Evolutionary conservation across 805 yeast genomes (phyloP).

Genomic region (Spathaspora girioi): DNA sequence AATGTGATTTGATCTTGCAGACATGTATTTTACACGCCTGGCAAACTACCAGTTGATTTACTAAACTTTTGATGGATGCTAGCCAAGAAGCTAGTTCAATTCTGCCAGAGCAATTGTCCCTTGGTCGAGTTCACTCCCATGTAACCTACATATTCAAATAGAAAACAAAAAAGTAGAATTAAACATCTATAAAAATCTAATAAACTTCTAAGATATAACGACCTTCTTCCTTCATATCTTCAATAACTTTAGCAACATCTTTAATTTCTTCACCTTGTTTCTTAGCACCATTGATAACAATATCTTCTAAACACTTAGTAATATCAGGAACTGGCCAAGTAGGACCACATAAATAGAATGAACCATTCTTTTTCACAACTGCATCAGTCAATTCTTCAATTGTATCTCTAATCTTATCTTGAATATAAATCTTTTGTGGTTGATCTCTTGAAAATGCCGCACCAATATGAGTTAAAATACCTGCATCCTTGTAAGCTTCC

Average conservation of each 20-base stretch:
- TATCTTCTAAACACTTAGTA: constrained; percentile 83
- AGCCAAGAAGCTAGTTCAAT: too few species aligned
- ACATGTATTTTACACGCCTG: too few species aligned
- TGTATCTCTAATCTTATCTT: constrained; percentile 83
- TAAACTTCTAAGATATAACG: constrained; percentile 93
- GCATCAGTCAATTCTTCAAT: constrained; percentile 73
- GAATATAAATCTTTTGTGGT: constrained; percentile 90
- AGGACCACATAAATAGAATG: constrained; percentile 96
- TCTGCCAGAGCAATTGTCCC: too few species aligned
- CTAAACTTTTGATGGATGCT: too few species aligned
- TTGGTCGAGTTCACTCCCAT: too few species aligned
- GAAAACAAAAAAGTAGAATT: too few species aligned
- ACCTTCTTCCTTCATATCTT: constrained; percentile 88
- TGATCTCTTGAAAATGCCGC: constrained; percentile 99
- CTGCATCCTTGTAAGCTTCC: constrained; percentile 94
- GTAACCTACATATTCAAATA: too few species aligned
- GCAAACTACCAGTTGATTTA: too few species aligned
- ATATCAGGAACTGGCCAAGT: constrained; percentile 99
- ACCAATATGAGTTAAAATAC: constrained; percentile 88
- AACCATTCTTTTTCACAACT: constrained; percentile 73
- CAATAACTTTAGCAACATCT: constrained; percentile 77
- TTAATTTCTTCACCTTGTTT: constrained; percentile 56
- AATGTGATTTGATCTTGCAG: too few species aligned
- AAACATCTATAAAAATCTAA: constrained; percentile 30
- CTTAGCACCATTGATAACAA: constrained; percentile 68